Percentiles rank a stretch among this genome's conserved stretches.
These are phyloP conservation scores for Corchorus capsularis DNA, from an alignment of 345 rosid species.

Conservation along the genomic window DNA sequence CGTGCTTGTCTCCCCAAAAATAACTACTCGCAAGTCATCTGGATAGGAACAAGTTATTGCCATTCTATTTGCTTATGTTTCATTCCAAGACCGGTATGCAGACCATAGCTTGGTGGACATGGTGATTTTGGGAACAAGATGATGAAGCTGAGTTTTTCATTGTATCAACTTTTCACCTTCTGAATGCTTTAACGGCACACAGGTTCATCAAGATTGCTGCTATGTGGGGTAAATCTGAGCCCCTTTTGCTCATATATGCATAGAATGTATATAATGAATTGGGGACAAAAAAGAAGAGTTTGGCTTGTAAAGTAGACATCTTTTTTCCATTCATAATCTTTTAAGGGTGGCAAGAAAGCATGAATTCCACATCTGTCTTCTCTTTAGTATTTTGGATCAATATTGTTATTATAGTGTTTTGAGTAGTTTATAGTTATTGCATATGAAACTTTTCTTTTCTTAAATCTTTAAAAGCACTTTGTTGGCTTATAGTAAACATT, in stretches of 20 bases:
- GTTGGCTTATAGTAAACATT: too few species aligned
- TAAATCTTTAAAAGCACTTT: too few species aligned
- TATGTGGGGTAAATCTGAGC: conserved; percentile 16
- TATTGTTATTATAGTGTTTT: conserved; percentile 12
- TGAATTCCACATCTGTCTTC: conserved; percentile 16
- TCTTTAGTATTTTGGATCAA: conserved; percentile 14
- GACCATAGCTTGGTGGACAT: conserved; percentile 14
- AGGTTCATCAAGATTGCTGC: conserved; percentile 14
- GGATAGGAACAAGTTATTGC: conserved; percentile 28
- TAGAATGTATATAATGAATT: conserved; percentile 25
- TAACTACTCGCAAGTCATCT: conserved; percentile 29
- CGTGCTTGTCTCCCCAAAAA: conserved; percentile 44
- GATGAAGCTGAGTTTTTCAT: conserved; percentile 10
- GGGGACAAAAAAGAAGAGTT: not conserved
- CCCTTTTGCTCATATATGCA: conserved; percentile 18
- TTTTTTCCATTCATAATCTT: conserved; percentile 23
- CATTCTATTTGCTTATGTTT: conserved; percentile 7
- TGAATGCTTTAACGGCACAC: conserved; percentile 1
- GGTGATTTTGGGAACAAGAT: conserved; percentile 21
- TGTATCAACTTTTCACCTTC: conserved; percentile 21
- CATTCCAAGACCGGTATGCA: conserved; percentile 19
- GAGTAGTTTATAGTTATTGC: conserved; percentile 15
- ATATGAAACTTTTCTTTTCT: not conserved
- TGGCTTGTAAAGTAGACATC: conserved; percentile 14
- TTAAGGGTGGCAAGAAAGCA: conserved; percentile 6